phyloP scores from a whole-genome alignment of 2,329 filamentous ascomycete genomes.

The Bretziella fagacearum region DNA sequence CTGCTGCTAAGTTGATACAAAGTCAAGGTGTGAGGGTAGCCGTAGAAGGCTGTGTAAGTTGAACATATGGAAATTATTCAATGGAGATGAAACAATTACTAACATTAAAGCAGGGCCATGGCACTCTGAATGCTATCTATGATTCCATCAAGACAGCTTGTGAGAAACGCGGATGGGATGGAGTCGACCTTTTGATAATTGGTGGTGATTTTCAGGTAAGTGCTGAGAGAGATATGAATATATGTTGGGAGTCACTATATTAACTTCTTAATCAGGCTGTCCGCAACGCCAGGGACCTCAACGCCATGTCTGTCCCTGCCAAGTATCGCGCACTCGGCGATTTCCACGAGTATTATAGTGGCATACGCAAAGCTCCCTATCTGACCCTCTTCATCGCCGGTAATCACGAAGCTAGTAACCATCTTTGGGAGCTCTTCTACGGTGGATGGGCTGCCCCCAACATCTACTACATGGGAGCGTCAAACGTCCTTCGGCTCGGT shows the following conservation, averaged over 20 bases:
- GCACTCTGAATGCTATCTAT: conserved; percentile 82
- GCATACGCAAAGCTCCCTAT: conserved; percentile 59
- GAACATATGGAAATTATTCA: background rate
- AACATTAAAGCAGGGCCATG: conserved; percentile 52
- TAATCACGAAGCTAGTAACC: conserved; percentile 85
- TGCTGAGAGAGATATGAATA: background rate
- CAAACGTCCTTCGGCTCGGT: conserved; percentile 72
- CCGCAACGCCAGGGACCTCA: conserved; percentile 74
- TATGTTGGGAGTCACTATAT: conserved; percentile 13
- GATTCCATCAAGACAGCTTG: conserved; percentile 54
- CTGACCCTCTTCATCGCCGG: conserved; percentile 85
- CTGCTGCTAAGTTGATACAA: background rate
- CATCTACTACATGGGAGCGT: conserved; percentile 91
- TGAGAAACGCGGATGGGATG: conserved; percentile 56
- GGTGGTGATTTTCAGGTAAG: conserved; percentile 82
- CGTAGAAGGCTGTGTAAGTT: conserved; percentile 14
- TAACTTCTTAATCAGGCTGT: too few species aligned
- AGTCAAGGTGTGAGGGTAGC: conserved; percentile 12
- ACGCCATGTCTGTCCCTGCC: conserved; percentile 71
- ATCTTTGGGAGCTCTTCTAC: conserved; percentile 86
- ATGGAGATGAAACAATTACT: background rate
- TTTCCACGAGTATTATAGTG: conserved; percentile 88
- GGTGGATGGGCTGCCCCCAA: conserved; percentile 94
- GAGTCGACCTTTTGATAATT: conserved; percentile 73
- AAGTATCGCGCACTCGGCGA: conserved; percentile 84